Evolutionary conservation across 768 basidiomycete genomes (phyloP).

Genomic region (Leccinum disarticulatum): DNA sequence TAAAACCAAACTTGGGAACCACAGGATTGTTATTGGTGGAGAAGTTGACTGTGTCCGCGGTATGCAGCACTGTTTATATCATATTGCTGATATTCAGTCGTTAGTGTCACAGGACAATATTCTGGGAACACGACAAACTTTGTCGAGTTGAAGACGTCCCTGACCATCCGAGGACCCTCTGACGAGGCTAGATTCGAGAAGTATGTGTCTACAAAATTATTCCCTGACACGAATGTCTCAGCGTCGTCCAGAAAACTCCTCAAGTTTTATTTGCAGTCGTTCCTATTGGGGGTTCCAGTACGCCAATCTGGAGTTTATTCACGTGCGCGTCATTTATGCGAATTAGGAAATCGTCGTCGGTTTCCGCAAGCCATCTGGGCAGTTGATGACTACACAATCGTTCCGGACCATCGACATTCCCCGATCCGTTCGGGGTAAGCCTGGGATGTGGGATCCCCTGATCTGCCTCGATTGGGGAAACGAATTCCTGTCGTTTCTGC

Average conservation of each 20-base stretch:
- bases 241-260: slow-evolving; percentile 67
- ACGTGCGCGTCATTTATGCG: not conserved
- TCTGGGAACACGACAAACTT: slow-evolving; percentile 63
- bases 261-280: slow-evolving; percentile 91
- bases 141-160: slow-evolving; percentile 87
- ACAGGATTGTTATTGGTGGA: slow-evolving; percentile 76
- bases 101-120: slow-evolving; percentile 50
- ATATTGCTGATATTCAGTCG: not conserved
- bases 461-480: slow-evolving; percentile 77
- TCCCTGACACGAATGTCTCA: slow-evolving; percentile 1
- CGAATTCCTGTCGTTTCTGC: slow-evolving; percentile 56
- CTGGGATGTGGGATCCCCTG: slow-evolving; percentile 74
- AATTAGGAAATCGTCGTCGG: slow-evolving; percentile 80
- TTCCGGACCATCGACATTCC: slow-evolving; percentile 83
- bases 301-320: slow-evolving; percentile 23
- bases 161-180: slow-evolving; percentile 58
- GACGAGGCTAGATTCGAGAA: slow-evolving; percentile 80
- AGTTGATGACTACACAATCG: slow-evolving; percentile 60
- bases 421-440: slow-evolving; percentile 70
- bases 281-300: slow-evolving; percentile 88
- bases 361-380: slow-evolving; percentile 78
- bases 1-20: slow-evolving; percentile 76
- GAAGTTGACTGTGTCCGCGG: slow-evolving; percentile 90
- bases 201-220: slow-evolving; percentile 40
- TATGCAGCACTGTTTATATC: slow-evolving; percentile 28